These are phyloP conservation scores for Citrus maxima DNA, from an alignment of 345 rosid genomes.

Conservation along the genomic window DNA sequence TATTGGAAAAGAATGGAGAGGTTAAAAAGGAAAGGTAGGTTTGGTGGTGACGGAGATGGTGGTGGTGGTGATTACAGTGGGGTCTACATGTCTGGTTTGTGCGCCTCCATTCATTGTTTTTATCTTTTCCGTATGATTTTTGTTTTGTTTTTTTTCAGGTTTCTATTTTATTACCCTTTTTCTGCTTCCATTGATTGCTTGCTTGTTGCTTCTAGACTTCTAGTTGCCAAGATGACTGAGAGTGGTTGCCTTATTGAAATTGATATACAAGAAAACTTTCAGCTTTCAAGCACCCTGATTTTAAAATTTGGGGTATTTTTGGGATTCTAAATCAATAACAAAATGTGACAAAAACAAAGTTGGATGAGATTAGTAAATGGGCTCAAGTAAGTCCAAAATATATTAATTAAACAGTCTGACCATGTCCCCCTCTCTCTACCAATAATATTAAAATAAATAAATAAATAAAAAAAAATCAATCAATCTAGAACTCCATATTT, in stretches of 20 bases:
- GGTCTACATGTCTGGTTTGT: constrained; percentile 44
- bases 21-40: not conserved
- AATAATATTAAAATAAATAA: not conserved
- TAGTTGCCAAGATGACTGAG: no score
- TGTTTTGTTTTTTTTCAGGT: not conserved
- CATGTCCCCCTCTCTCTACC: not conserved
- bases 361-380: not conserved
- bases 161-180: not conserved
- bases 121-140: no score
- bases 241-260: no score
- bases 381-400: not conserved
- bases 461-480: not conserved
- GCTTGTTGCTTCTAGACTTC: no score
- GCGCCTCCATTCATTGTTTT: constrained; percentile 14
- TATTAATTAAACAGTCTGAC: not conserved
- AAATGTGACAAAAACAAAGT: not conserved
- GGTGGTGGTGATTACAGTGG: constrained; percentile 21
- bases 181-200: no score
- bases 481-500: not conserved
- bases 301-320: not conserved
- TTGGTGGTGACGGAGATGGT: constrained; percentile 21
- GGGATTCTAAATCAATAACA: not conserved
- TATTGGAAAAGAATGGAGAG: not conserved
- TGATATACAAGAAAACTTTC: not conserved
- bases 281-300: not conserved